phyloP scores from a whole-genome alignment of 2,329 filamentous ascomycete species.

The Huntiella savannae region DNA sequence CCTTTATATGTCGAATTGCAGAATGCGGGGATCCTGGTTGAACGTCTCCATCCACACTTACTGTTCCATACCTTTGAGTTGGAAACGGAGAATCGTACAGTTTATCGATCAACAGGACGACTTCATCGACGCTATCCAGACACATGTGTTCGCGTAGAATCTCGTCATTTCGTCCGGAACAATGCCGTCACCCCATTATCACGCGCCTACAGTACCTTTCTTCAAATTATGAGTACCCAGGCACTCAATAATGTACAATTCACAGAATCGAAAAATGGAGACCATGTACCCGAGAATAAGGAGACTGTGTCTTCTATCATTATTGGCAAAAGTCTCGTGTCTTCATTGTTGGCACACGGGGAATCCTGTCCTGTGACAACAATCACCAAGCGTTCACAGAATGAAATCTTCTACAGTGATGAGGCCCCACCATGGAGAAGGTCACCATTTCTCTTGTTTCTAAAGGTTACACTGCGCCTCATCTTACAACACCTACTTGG shows the following conservation, averaged over 20 bases:
- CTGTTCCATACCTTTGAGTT: too few species aligned
- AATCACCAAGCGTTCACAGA: constrained; percentile 32
- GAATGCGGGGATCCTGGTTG: too few species aligned
- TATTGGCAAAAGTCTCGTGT: constrained; percentile 28
- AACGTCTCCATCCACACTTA: too few species aligned
- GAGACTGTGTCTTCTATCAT: constrained; percentile 31
- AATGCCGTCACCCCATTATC: too few species aligned
- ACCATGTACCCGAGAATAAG: constrained; percentile 22
- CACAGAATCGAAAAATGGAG: constrained; percentile 20
- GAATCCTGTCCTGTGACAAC: constrained; percentile 12
- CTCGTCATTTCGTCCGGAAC: too few species aligned
- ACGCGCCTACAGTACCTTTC: constrained; percentile 5
- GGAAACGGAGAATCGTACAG: too few species aligned
- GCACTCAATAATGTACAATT: constrained; percentile 11
- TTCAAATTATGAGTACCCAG: constrained; percentile 18
- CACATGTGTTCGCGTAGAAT: too few species aligned
- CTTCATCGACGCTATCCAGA: too few species aligned
- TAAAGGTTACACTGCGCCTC: constrained; percentile 32
- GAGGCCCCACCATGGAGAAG: constrained; percentile 26
- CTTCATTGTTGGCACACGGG: constrained; percentile 23
- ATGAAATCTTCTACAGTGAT: constrained; percentile 29
- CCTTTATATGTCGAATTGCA: too few species aligned
- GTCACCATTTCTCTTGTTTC: constrained; percentile 34
- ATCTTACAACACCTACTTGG: neutral
- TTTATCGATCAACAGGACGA: too few species aligned